phyloP scores from a whole-genome alignment of 495 filamentous ascomycete genomes.

The Cercophora samala region DNA sequence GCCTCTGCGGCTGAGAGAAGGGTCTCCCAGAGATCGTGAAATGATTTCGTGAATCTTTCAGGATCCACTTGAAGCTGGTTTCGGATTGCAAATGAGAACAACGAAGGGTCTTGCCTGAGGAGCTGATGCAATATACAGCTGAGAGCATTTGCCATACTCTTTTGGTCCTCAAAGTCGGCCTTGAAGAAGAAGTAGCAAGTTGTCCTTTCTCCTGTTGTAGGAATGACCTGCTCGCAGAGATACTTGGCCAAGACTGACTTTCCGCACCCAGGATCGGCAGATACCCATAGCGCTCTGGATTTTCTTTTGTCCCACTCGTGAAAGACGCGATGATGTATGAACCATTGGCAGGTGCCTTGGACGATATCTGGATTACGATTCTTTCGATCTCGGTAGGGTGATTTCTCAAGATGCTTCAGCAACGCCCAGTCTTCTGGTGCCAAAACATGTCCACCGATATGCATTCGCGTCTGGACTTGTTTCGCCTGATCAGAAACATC shows the following conservation, averaged over 20 bases:
- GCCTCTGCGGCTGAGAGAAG: too few species aligned
- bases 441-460: too few species aligned
- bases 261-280: slow-evolving; percentile 55
- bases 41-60: too few species aligned
- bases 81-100: too few species aligned
- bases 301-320: slow-evolving; percentile 30
- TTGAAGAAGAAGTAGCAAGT: slow-evolving; percentile 60
- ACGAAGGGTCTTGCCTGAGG: too few species aligned
- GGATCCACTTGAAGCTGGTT: too few species aligned
- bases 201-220: slow-evolving; percentile 21
- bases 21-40: too few species aligned
- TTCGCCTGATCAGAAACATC: too few species aligned
- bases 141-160: slow-evolving; percentile 37
- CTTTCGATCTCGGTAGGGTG: slow-evolving; percentile 40
- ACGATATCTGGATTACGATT: slow-evolving; percentile 37
- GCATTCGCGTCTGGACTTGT: too few species aligned
- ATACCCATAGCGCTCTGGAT: slow-evolving; percentile 44
- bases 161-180: slow-evolving; percentile 48
- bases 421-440: too few species aligned
- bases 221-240: slow-evolving; percentile 40
- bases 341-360: slow-evolving; percentile 45
- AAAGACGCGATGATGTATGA: slow-evolving; percentile 34
- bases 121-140: slow-evolving; percentile 50
- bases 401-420: too few species aligned
- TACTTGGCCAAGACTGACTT: slow-evolving; percentile 52